Conservation (phyloP, 306 rosid genomes). For the Gleditsia sinensis region DNA sequence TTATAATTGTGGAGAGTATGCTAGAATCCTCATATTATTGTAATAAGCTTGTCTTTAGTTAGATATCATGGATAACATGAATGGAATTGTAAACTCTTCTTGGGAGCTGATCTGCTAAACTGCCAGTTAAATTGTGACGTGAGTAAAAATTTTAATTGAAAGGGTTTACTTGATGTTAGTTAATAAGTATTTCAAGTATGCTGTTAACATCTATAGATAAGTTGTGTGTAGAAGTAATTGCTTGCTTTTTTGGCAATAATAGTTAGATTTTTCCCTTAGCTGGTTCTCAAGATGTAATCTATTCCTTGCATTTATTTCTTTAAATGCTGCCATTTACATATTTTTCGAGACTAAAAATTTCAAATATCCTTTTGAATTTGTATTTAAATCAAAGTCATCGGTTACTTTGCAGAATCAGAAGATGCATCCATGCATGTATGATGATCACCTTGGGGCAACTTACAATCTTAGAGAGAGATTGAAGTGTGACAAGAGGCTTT, state of each 20-base stretch:
- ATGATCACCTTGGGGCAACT: slow-evolving; percentile 46
- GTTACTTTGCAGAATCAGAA: slow-evolving; percentile 56
- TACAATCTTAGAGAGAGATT: slow-evolving; percentile 75
- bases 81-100: neutral
- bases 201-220: neutral
- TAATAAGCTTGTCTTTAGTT: neutral
- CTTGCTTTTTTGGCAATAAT: neutral
- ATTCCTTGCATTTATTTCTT: neutral
- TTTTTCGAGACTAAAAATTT: neutral
- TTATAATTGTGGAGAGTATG: neutral
- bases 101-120: neutral
- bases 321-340: slow-evolving; percentile 18
- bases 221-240: slow-evolving; percentile 3
- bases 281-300: slow-evolving; percentile 9
- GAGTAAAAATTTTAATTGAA: neutral
- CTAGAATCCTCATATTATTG: neutral
- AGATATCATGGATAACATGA: neutral
- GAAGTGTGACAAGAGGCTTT: slow-evolving; percentile 39
- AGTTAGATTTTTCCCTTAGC: neutral
- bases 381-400: slow-evolving; percentile 34
- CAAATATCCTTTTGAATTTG: slow-evolving; percentile 12
- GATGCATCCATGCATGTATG: slow-evolving; percentile 81
- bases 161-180: slow-evolving; percentile 4
- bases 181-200: neutral
- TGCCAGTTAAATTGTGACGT: neutral